These are phyloP conservation scores for Picochlorum sp. DNA, from an alignment of 139 green algal species.

Conservation along the genomic window DNA sequence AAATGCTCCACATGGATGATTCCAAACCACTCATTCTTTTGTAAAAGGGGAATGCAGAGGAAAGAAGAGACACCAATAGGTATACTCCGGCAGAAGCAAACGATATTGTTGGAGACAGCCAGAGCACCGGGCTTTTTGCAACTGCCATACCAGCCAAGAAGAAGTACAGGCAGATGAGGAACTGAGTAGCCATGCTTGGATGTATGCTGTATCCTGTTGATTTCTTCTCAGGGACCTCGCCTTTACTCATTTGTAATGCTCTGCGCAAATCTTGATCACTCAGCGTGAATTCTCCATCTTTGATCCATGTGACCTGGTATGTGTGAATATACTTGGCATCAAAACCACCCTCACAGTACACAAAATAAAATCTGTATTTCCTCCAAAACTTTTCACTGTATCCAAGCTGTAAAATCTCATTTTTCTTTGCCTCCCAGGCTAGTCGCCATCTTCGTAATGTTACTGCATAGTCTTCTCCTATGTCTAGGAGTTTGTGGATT, in stretches of 20 bases:
- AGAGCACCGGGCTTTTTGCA: conserved; percentile 49
- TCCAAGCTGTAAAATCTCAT: conserved; percentile 47
- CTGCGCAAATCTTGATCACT: conserved; percentile 12
- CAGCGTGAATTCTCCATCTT: conserved; percentile 29
- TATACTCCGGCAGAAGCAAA: conserved; percentile 22
- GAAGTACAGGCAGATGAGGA: conserved; percentile 70
- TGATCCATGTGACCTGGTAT: conserved; percentile 69
- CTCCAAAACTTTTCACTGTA: conserved; percentile 75
- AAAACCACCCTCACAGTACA: conserved; percentile 88
- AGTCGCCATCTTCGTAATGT: conserved; percentile 72
- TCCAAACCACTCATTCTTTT: conserved; percentile 10
- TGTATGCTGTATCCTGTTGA: neutral
- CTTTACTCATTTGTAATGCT: conserved; percentile 15
- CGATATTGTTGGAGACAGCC: conserved; percentile 55
- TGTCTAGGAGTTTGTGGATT: conserved; percentile 57
- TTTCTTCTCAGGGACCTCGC: neutral
- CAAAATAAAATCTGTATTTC: conserved; percentile 93
- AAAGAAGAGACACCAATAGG: conserved; percentile 7
- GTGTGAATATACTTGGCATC: conserved; percentile 81
- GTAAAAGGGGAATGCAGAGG: conserved; percentile 30
- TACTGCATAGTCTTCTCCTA: conserved; percentile 82
- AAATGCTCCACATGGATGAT: conserved; percentile 36
- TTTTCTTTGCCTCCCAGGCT: conserved; percentile 37
- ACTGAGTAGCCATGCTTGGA: conserved; percentile 25
- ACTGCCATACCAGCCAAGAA: conserved; percentile 71